Evolutionary conservation across 2,329 filamentous ascomycete genomes (phyloP), one percentile per base, ranked within the genome.

Genomic region (Mollisia scopiformis): DNA sequence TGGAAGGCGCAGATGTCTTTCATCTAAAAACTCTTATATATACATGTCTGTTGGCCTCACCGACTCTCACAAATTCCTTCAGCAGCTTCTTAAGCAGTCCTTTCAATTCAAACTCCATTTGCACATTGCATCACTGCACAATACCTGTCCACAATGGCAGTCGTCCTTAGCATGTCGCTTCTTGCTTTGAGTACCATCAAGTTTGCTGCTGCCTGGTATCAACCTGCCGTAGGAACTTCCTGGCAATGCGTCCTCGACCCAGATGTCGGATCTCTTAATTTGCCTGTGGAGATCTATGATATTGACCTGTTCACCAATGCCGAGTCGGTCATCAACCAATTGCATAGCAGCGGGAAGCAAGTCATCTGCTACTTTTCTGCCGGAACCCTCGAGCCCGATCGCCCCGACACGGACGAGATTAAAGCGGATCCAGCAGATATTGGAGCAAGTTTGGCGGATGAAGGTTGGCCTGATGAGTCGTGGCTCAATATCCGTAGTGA

Each of bases 301-400:
- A 74, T 80, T 68, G 75, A 76, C 57, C 66, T 71, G 10, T 68
- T 71, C 23, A 68, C 88, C 71, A 84, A 83, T 57, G 72, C 76
- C 5, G 75, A 76, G 13, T 71, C 74, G 6, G 79, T 75, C 1
- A 83, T 88, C 52, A 61, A 73, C 6, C 70, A 73, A 3, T 75
- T 88, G 16, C 81, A 87, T 47, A 64, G 66, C 2, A 68, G 79
- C 27, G 82, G 81, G 7, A 84, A 84, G 69, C 86, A 83, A 62
- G 84, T 91, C 57, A 87, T 92, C 61, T 92, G 89, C 77, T 92
- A 92, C 75, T 92, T 92, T 76, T 88, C 85, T 57, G 88, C 87
- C 0, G 89, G 89, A 1, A 88, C 84, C 7, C 90, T 83, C 68
- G 89, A 92, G 74, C 72, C 84, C 56, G 84, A 81, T 76, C 81